phyloP scores from a whole-genome alignment of 176 grass and related monocot genomes.

The Calamus simplicifolius region DNA sequence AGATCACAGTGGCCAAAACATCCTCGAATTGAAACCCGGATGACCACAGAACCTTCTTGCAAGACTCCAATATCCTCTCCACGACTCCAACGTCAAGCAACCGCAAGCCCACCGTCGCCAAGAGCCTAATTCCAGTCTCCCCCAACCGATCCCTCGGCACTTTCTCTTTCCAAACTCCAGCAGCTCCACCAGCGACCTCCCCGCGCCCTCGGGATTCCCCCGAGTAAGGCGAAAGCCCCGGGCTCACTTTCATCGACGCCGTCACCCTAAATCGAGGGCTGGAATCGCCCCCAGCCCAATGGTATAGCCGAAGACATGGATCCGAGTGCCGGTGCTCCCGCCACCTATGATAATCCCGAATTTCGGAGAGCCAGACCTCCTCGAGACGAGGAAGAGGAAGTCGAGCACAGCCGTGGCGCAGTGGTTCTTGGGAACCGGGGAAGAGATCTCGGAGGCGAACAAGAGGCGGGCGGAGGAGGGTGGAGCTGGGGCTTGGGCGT shows the following conservation, averaged over 20 bases:
- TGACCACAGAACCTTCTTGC: conserved; percentile 44
- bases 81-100: conserved; percentile 33
- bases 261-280: conserved; percentile 33
- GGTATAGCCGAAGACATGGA: conserved; percentile 58
- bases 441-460: conserved; percentile 1
- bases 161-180: conserved; percentile 52
- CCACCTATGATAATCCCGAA: conserved; percentile 69
- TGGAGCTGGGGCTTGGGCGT: conserved; percentile 13
- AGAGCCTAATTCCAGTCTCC: conserved; percentile 57
- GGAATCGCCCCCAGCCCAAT: background rate
- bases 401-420: conserved; percentile 20
- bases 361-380: background rate
- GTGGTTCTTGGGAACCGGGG: background rate
- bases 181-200: conserved; percentile 50
- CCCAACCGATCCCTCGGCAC: conserved; percentile 36
- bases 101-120: conserved; percentile 81
- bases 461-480: conserved; percentile 5
- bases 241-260: conserved; percentile 40
- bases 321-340: conserved; percentile 66
- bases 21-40: conserved; percentile 60
- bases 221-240: conserved; percentile 59
- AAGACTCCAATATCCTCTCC: conserved; percentile 55
- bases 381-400: conserved; percentile 2
- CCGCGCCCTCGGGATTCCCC: conserved; percentile 41
- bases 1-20: conserved; percentile 69